Conservation (phyloP, 345 rosid species). For the Euphorbia lathyris region DNA sequence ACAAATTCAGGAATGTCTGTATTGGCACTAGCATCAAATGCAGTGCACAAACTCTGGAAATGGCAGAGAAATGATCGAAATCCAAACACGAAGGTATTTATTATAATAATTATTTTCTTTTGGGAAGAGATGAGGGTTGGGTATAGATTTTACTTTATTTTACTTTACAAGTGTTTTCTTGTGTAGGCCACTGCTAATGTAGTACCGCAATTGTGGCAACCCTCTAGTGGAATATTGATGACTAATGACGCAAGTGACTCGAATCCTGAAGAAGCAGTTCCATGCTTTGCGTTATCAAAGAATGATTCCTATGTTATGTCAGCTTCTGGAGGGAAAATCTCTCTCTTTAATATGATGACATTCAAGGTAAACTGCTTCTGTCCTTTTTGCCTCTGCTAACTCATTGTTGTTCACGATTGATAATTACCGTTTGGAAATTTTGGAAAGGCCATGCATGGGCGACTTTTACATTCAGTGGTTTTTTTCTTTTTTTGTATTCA, state of each 20-base stretch:
- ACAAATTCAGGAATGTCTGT: conserved; percentile 75
- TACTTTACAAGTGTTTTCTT: conserved; percentile 14
- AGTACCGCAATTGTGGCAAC: conserved; percentile 73
- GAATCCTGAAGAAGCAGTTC: conserved; percentile 72
- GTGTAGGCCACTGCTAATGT: conserved; percentile 61
- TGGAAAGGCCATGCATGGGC: not conserved
- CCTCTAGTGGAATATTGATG: conserved; percentile 62
- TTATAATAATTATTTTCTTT: not conserved
- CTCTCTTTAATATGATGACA: conserved; percentile 66
- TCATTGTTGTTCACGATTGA: not conserved
- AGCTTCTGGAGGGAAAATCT: conserved; percentile 76
- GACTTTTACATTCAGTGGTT: not conserved
- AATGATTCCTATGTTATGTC: conserved; percentile 70
- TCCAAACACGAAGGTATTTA: conserved; percentile 42
- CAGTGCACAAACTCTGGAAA: conserved; percentile 85
- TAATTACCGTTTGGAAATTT: not conserved
- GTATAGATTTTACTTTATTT: not conserved
- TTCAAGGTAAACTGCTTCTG: conserved; percentile 52
- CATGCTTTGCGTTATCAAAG: conserved; percentile 80
- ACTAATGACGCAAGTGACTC: conserved; percentile 59
- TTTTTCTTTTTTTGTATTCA: not conserved
- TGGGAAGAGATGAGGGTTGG: not conserved
- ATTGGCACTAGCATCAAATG: conserved; percentile 80
- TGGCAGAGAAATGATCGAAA: conserved; percentile 68
- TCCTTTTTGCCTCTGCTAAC: not conserved